Base-by-base conservation (phyloP, 2,329 filamentous ascomycete genomes). In the Fusarium verrucosum region DNA sequence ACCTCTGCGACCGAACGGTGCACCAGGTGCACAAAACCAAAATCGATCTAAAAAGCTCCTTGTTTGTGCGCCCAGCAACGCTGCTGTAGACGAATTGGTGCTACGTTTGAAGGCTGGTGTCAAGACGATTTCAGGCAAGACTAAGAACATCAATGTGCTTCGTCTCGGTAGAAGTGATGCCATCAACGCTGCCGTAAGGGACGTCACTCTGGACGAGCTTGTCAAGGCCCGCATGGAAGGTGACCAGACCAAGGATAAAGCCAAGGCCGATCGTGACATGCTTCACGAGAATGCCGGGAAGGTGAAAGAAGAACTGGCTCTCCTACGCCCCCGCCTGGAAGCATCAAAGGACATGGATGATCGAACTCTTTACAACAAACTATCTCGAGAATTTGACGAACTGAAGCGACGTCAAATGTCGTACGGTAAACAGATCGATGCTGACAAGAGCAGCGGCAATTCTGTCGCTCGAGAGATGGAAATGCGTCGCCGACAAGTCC, bases 41-140 rank as follows among this genome's bases (percentile, higher is more conserved):
- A 69, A 70, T 47, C 72, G 74, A 69, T 75, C 72, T 3, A 97
- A 96, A 79, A 99, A 98, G 76, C 83, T 99, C 23, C 85, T 99
- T 23, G 92, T 99, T 22, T 99, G 95, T 73, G 95, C 95, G n/a
- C 95, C 95, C 14, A 98, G 94, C 83, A 99, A 99, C 76, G 95
- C 95, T 8, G 95, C 95, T 28, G 95, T 99, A 7, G 95, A 99
- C 75, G 95, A 99, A 76, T 76, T 99, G 62, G 95, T 99, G 17
- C 88, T 97, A 76, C 90, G 95, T 79, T 85, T 99, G 72, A 98
- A 96, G 78, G 82, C 87, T 50, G 95, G 95, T 6, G 85, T 99
- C 49, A 94, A 89, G 72, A 94, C 92, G 1, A 83, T 86, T 57
- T 86, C 85, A 38, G 94, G 95, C 2, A 83, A 87, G 25, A 81